Base-by-base conservation (phyloP, 2,329 filamentous ascomycete genomes). In the Fusarium zealandicum region DNA sequence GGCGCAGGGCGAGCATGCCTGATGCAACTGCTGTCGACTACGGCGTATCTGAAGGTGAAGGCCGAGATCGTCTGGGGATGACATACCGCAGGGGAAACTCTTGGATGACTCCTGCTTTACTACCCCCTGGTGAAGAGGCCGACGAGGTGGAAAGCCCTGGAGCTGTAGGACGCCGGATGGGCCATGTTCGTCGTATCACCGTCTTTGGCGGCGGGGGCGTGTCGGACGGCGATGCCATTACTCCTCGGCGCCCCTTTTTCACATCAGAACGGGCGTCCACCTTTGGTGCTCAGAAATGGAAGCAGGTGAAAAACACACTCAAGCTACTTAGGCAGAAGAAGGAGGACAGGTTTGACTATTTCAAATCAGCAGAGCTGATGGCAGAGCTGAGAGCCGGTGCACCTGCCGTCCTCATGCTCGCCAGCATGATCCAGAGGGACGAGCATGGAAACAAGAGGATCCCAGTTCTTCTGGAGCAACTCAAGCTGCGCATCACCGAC, bases 401-500 rank as follows among this genome's bases (percentile, higher is more conserved):
- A 1, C 95, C 95, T 4, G 95, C 95, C 18, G 95, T 93, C 16
- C 79, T 99, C 53, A 96, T 99, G 74, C 79, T 99, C 45, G 95
- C 95, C 7, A 97, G 93, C 70, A 97, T 98, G 90, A 95, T 98
- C 66, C 95, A 98, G 75, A 85, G 95, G 51, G 95, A 99, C 66
- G 95, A 99, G 74, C 91, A 97, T 67, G 92, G 93, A 41, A 95
- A 96, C 74, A 95, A 91, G 75, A 87, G 93, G 54, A 96, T 99
- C 51, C 95, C 95, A 0, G 92, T 99, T 46, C 83, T 99, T 4
- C 82, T 99, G 6, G 95, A 99, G 73, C 95, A 99, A 76, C 82
- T 99, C 54, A 96, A 96, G 72, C 82, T 99, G 54, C 86, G 84
- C 51, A 90, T 99, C 54, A 89, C 87, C 8, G 91, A 97, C 67